Evolutionary conservation across 1,284 basidiomycete genomes (phyloP).

Genomic region (Farysia itapuensis): DNA sequence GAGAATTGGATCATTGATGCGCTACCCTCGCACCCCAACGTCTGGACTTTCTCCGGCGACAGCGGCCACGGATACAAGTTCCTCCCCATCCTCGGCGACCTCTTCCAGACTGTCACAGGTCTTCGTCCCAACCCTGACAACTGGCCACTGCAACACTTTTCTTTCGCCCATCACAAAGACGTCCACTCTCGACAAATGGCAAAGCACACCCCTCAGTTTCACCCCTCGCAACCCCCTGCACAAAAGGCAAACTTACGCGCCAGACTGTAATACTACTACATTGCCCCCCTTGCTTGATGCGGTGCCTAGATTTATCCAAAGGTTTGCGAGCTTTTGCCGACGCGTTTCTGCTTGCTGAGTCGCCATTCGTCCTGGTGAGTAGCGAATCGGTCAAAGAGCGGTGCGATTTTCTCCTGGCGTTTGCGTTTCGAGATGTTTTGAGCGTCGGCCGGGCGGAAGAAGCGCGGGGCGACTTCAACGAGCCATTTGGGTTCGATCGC

Average conservation of each 20-base stretch:
- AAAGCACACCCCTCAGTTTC: no score
- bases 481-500: constrained; percentile 98
- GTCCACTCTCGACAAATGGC: no score
- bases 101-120: constrained; percentile 67
- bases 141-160: neutral
- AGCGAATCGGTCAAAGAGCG: constrained; percentile 65
- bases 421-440: constrained; percentile 97
- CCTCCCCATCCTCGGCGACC: constrained; percentile 75
- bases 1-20: constrained; percentile 64
- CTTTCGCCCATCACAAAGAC: neutral
- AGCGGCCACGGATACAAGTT: constrained; percentile 66
- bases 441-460: constrained; percentile 94
- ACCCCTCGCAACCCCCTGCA: no score
- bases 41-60: constrained; percentile 63
- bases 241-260: no score
- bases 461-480: constrained; percentile 93
- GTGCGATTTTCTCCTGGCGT: constrained; percentile 94
- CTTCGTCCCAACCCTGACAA: constrained; percentile 2
- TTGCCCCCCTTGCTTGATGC: no score
- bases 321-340: constrained; percentile 37
- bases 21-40: constrained; percentile 54
- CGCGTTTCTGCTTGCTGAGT: constrained; percentile 32
- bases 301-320: constrained; percentile 24
- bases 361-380: constrained; percentile 49
- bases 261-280: no score